Evolutionary conservation across 2,329 filamentous ascomycete genomes (phyloP).

Genomic region (Alternaria consortialis): DNA sequence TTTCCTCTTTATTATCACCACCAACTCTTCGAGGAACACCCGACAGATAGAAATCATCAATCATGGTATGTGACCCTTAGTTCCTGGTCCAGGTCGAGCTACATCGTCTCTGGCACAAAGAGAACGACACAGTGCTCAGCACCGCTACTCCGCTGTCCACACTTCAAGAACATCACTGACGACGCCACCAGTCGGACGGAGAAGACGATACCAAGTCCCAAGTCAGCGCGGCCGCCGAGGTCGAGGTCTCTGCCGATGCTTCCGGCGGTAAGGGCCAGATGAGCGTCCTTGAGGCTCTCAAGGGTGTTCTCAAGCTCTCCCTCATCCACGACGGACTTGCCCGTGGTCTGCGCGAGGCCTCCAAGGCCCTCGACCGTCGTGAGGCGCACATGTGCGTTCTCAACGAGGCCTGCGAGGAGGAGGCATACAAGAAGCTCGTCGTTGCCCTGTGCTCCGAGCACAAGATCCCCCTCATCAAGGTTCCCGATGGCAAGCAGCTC

Average conservation of each 20-base stretch:
- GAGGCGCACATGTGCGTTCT: conserved; percentile 99
- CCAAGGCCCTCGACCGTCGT: conserved; percentile 97
- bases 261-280: conserved; percentile 84
- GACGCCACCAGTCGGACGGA: conserved; percentile 87
- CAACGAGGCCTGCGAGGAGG: conserved; percentile 99
- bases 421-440: conserved; percentile 99
- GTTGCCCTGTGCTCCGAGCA: conserved; percentile 99
- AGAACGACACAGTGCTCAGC: neutral
- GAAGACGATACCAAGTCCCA: conserved; percentile 98
- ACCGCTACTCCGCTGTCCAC: conserved; percentile 10
- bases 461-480: conserved; percentile 99
- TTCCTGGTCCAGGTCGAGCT: neutral
- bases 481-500: conserved; percentile 98
- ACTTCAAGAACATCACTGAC: conserved; percentile 26
- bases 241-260: conserved; percentile 94
- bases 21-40: conserved; percentile 56
- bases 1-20: conserved; percentile 31
- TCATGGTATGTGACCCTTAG: conserved; percentile 48
- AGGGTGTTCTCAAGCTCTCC: conserved; percentile 97
- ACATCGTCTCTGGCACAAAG: neutral
- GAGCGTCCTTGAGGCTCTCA: conserved; percentile 97
- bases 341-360: conserved; percentile 96
- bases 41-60: conserved; percentile 52
- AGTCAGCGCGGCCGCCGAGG: conserved; percentile 80
- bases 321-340: conserved; percentile 99